These are phyloP conservation scores for Onygenales sp. DNA, from an alignment of 2,329 filamentous ascomycete genomes.

Conservation along the genomic window DNA sequence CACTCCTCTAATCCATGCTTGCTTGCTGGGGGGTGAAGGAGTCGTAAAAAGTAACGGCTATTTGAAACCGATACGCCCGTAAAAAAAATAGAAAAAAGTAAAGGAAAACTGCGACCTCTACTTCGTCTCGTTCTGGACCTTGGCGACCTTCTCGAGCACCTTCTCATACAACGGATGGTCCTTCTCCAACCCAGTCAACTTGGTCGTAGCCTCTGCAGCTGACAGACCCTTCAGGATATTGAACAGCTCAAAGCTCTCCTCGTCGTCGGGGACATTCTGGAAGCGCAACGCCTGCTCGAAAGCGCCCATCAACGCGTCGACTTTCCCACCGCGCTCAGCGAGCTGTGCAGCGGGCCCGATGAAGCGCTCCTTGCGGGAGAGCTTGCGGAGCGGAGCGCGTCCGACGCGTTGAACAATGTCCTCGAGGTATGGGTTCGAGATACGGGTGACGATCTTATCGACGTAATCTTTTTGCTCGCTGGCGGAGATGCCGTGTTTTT, in stretches of 20 bases:
- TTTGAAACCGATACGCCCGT: background rate
- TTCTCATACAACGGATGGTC: conserved; percentile 67
- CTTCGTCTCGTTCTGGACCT: conserved; percentile 56
- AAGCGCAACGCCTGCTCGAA: conserved; percentile 91
- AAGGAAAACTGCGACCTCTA: conserved; percentile 12
- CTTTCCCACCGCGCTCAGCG: conserved; percentile 66
- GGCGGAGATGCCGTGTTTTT: conserved; percentile 70
- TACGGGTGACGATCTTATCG: conserved; percentile 81
- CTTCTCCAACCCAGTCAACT: conserved; percentile 72
- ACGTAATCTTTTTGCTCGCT: conserved; percentile 79
- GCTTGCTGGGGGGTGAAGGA: too few species aligned
- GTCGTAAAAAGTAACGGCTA: too few species aligned
- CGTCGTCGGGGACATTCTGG: conserved; percentile 86
- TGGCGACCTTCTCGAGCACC: conserved; percentile 68
- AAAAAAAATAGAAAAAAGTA: background rate
- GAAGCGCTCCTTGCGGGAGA: conserved; percentile 91
- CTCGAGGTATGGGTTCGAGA: conserved; percentile 86
- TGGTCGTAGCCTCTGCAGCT: conserved; percentile 64
- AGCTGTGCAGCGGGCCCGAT: conserved; percentile 84
- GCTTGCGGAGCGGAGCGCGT: conserved; percentile 86
- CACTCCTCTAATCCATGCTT: too few species aligned
- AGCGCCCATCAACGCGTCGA: conserved; percentile 65
- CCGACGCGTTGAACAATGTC: conserved; percentile 93
- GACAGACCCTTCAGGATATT: conserved; percentile 69
- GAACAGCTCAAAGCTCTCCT: conserved; percentile 78